These are phyloP conservation scores for Penicillium argentinense DNA, from an alignment of 495 filamentous ascomycete genomes.

Conservation along the genomic window DNA sequence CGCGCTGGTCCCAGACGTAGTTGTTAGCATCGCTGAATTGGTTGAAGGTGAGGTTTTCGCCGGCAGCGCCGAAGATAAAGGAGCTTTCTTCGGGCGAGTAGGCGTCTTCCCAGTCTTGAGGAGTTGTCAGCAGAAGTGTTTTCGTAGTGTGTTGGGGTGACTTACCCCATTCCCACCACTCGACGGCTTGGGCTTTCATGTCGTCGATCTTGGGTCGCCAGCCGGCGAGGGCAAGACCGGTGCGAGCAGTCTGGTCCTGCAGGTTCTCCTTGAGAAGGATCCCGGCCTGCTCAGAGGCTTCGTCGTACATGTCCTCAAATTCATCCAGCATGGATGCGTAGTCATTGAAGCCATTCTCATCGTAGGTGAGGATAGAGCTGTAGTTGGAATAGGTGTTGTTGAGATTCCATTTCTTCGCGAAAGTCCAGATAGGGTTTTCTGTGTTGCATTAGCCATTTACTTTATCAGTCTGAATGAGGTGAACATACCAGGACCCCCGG, in stretches of 20 bases:
- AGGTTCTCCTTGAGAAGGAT: conserved; percentile 54
- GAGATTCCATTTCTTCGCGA: conserved; percentile 18
- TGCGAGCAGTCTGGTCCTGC: conserved; percentile 62
- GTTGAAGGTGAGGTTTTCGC: conserved; percentile 48
- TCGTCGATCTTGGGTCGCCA: conserved; percentile 63
- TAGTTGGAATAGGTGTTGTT: conserved; percentile 22
- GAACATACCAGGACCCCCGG: conserved; percentile 18
- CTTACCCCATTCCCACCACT: conserved; percentile 61
- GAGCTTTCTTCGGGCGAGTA: conserved; percentile 49
- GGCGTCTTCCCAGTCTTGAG: conserved; percentile 58
- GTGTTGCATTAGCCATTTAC: background rate
- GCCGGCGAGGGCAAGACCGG: conserved; percentile 58
- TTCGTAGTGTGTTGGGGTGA: background rate
- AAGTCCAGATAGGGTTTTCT: conserved; percentile 23
- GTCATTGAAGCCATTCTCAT: conserved; percentile 18
- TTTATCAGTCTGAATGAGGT: background rate
- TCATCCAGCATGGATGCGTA: conserved; percentile 13
- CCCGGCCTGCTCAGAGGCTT: conserved; percentile 10
- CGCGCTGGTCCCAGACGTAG: conserved; percentile 64
- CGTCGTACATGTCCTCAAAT: conserved; percentile 6
- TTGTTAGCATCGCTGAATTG: conserved; percentile 60
- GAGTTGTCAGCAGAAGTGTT: conserved; percentile 10
- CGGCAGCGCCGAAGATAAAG: conserved; percentile 43
- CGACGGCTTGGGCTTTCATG: conserved; percentile 57
- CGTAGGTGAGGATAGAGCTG: conserved; percentile 19